Base-by-base conservation (phyloP, 164 flowering plant species). In the Pachysandra terminalis region DNA sequence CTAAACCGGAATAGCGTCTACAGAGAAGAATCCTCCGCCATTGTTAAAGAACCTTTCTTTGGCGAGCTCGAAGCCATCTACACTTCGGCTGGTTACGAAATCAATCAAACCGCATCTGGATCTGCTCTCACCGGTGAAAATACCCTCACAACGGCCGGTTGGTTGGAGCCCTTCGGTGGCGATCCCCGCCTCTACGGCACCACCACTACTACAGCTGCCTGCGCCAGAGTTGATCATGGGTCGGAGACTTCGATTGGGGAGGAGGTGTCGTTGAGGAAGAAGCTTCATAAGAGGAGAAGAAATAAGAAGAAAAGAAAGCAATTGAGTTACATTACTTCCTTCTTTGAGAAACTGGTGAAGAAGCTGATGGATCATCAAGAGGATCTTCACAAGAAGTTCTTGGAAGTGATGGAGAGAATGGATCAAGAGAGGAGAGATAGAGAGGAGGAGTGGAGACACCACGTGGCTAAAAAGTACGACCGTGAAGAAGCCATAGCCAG, bases 61-160 rank as follows among this genome's bases (percentile, higher is more conserved):
- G 65, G 77, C 53, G 85, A 82, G 73, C 85, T 82, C 28, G 85
- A 79, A 62, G 82, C 79, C 26, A 73, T 82, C 51, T 79, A 60
- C 56, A 64, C 59, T 72, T 59, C 23, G 61, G 71, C 9, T 63
- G 27, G 70, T 15, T 45, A 60, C 22, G 75, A 76, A 55, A 24
- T 22, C 25, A 65, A 60, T 51, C 77, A 78, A 76, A 37, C 76
- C 0, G 74, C 61, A 5, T 69, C 79, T 32, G 73, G 72, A 26
- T 76, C 77, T 19, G 75, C 75, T n/a, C 68, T 74, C 37, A 68
- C 78, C 5, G 64, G 71, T 0, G 73, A 68, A 41, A 65, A 68
- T 45, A 10, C 17, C 1, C 51, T 13, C 45, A 9, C 52, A 45
- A 49, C 24, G 23, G 69, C 65, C 2, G 37, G 23, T 12, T 9